Percentiles rank a stretch among this genome's conserved stretches.
Conservation (phyloP, 768 basidiomycete species). For the Mycena olivaceomarginata region DNA sequence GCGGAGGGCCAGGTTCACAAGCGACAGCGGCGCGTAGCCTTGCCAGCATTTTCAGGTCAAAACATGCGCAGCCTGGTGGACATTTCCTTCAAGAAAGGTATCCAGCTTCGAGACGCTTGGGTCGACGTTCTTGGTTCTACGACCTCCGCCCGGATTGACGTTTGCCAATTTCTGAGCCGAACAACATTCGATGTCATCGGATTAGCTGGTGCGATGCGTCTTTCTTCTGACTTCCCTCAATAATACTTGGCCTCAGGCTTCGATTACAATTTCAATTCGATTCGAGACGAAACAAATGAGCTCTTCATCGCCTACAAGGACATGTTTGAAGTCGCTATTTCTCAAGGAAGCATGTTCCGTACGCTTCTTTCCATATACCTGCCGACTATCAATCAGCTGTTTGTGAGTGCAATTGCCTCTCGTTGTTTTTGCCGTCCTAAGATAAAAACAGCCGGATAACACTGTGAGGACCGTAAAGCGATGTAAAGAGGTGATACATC, state of each 20-base stretch:
- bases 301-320: conserved; percentile 89
- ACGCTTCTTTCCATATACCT: conserved; percentile 73
- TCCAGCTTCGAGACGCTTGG: conserved; percentile 79
- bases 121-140: conserved; percentile 60
- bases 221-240: neutral
- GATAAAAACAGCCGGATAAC: conserved; percentile 69
- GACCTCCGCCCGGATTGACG: conserved; percentile 71
- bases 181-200: conserved; percentile 96
- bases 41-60: conserved; percentile 88
- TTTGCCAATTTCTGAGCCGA: conserved; percentile 88
- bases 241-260: conserved; percentile 71
- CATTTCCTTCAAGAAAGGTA: conserved; percentile 81
- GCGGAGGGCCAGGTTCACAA: conserved; percentile 88
- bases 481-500: conserved; percentile 78
- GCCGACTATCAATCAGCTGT: conserved; percentile 71
- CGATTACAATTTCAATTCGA: conserved; percentile 90
- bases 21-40: conserved; percentile 86
- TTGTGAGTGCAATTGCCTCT: conserved; percentile 66
- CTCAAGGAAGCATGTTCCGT: conserved; percentile 68
- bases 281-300: conserved; percentile 86
- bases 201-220: conserved; percentile 76
- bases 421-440: conserved; percentile 7
- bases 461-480: conserved; percentile 68
- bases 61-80: conserved; percentile 84
- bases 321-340: conserved; percentile 87